phyloP scores from a whole-genome alignment of 768 basidiomycete species.

The Tulasnella sp. region DNA sequence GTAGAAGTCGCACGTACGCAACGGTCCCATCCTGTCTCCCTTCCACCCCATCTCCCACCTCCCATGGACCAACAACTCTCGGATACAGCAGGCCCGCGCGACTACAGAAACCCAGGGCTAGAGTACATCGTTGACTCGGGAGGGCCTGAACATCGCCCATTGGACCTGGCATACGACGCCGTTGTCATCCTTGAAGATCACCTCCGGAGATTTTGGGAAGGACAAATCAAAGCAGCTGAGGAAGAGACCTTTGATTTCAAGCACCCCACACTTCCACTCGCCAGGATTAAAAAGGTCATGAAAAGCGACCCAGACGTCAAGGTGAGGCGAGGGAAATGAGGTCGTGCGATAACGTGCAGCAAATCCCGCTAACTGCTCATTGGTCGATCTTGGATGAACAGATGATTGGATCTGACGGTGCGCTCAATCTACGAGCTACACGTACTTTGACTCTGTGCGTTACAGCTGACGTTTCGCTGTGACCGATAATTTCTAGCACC shows the following conservation, averaged over 20 bases:
- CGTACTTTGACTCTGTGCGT: not conserved
- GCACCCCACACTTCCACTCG: conserved; percentile 84
- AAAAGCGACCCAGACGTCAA: conserved; percentile 97
- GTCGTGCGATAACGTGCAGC: not conserved
- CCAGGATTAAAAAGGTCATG: conserved; percentile 98
- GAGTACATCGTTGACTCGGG: not conserved
- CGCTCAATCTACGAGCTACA: conserved; percentile 27
- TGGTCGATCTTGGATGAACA: conserved; percentile 34
- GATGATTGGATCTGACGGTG: conserved; percentile 99
- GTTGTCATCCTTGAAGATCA: conserved; percentile 58
- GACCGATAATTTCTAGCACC: conserved; percentile 53
- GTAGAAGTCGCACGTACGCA: not conserved
- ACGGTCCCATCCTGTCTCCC: not conserved
- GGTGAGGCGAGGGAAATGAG: conserved; percentile 42
- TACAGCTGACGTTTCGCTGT: not conserved
- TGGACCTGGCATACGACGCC: conserved; percentile 15
- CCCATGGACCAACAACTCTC: not conserved
- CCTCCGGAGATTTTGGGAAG: conserved; percentile 82
- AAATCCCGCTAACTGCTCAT: conserved; percentile 4
- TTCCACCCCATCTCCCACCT: not conserved
- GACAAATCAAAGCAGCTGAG: conserved; percentile 82
- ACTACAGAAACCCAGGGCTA: not conserved
- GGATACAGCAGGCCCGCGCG: not conserved
- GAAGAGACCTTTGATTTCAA: conserved; percentile 78
- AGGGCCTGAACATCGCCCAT: not conserved